These are phyloP conservation scores for Vigna angularis DNA, from an alignment of 306 rosid genomes.

Conservation along the genomic window DNA sequence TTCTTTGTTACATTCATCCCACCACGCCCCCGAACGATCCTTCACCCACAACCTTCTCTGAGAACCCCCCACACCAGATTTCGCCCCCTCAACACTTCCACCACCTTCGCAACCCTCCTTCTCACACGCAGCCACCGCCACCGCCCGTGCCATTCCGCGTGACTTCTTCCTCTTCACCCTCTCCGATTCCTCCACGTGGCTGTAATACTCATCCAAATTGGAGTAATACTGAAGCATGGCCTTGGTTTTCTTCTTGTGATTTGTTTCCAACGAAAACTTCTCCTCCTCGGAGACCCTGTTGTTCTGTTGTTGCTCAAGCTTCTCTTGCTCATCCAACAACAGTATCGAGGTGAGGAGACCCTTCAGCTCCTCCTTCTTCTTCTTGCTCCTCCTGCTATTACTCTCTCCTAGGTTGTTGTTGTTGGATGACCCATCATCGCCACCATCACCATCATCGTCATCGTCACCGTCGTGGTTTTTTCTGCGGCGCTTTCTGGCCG, in stretches of 20 bases:
- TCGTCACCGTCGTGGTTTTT: slow-evolving; percentile 41
- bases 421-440: slow-evolving; percentile 28
- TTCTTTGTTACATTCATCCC: slow-evolving; percentile 88
- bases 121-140: slow-evolving; percentile 42
- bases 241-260: slow-evolving; percentile 60
- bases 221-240: slow-evolving; percentile 62
- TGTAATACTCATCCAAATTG: slow-evolving; percentile 52
- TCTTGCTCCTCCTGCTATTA: slow-evolving; percentile 17
- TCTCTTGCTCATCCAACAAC: slow-evolving; percentile 68
- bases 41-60: slow-evolving; percentile 91
- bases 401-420: slow-evolving; percentile 31
- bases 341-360: slow-evolving; percentile 70
- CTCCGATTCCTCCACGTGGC: slow-evolving; percentile 64
- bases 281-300: slow-evolving; percentile 59
- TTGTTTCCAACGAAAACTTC: slow-evolving; percentile 49
- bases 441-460: slow-evolving; percentile 18
- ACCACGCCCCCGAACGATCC: slow-evolving; percentile 96
- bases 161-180: slow-evolving; percentile 59
- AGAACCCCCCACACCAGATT: slow-evolving; percentile 43
- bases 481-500: slow-evolving; percentile 43
- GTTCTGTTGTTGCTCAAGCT: slow-evolving; percentile 51
- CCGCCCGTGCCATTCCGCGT: slow-evolving; percentile 51
- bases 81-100: slow-evolving; percentile 22
- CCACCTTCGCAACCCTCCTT: slow-evolving; percentile 32
- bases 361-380: slow-evolving; percentile 58